Evolutionary conservation across 768 basidiomycete species (phyloP).

Genomic region (Coprinopsis sp.): DNA sequence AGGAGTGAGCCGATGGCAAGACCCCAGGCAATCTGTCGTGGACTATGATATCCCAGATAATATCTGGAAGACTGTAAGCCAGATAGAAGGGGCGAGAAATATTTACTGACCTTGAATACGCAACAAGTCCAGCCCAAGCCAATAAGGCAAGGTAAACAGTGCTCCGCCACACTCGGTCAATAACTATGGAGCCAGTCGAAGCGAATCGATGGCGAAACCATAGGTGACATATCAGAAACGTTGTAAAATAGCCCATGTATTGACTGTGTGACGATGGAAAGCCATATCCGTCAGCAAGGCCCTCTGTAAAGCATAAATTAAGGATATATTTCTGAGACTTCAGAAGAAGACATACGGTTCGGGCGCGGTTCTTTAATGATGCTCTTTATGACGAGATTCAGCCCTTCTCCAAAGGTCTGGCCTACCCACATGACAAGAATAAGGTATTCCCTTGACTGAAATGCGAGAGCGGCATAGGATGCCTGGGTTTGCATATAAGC

Average conservation of each 20-base stretch:
- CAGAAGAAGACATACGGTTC: conserved; percentile 37
- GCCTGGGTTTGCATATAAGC: conserved; percentile 40
- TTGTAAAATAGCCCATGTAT: conserved; percentile 83
- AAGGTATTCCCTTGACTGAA: conserved; percentile 75
- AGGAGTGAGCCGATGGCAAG: conserved; percentile 54
- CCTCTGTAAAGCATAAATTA: conserved; percentile 31
- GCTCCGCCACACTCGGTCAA: conserved; percentile 50
- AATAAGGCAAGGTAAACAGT: conserved; percentile 46
- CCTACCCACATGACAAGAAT: conserved; percentile 83
- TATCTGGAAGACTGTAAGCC: conserved; percentile 42
- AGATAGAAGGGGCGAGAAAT: background rate
- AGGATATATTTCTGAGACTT: conserved; percentile 1
- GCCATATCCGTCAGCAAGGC: conserved; percentile 69
- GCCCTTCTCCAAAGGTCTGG: conserved; percentile 64
- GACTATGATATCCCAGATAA: conserved; percentile 68
- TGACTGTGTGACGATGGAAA: conserved; percentile 90
- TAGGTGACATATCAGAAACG: conserved; percentile 72
- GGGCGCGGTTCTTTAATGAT: conserved; percentile 67
- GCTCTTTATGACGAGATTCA: conserved; percentile 69
- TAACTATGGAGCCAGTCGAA: conserved; percentile 41
- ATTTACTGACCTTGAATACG: conserved; percentile 73
- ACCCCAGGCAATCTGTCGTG: conserved; percentile 74
- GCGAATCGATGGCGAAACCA: conserved; percentile 63
- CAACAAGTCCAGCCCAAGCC: conserved; percentile 59
- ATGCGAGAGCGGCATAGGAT: conserved; percentile 69